Conservation (phyloP, 345 rosid species). For the Firmiana major region DNA sequence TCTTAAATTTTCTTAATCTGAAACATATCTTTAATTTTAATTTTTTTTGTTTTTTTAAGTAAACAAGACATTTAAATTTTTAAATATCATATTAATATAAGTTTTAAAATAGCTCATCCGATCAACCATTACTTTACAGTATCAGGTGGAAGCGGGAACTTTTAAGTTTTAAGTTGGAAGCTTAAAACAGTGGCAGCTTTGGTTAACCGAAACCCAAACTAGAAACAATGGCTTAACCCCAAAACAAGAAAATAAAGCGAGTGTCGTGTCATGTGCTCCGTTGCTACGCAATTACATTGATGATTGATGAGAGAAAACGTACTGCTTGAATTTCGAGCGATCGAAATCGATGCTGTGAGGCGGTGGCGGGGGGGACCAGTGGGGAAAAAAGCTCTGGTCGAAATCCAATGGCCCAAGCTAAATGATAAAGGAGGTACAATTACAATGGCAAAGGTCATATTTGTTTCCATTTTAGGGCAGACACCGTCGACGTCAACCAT, state of each 20-base stretch:
- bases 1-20: no score
- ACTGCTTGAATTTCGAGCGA: neutral
- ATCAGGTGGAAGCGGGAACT: no score
- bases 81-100: no score
- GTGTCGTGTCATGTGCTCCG: neutral
- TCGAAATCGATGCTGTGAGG: neutral
- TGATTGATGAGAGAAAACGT: neutral
- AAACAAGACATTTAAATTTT: no score
- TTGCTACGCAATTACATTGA: neutral
- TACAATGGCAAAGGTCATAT: slow-evolving; percentile 24
- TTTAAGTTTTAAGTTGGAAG: neutral
- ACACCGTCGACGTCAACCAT: slow-evolving; percentile 41
- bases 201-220: slow-evolving; percentile 2
- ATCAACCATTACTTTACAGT: no score
- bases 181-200: neutral
- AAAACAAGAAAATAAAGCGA: neutral
- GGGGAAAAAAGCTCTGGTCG: neutral
- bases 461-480: slow-evolving; percentile 28
- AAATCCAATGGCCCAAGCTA: neutral
- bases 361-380: neutral
- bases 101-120: no score
- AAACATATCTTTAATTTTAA: no score
- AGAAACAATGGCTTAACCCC: neutral
- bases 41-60: no score
- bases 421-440: neutral